Conservation (phyloP, 2,329 filamentous ascomycete species). For the Fusarium zealandicum region DNA sequence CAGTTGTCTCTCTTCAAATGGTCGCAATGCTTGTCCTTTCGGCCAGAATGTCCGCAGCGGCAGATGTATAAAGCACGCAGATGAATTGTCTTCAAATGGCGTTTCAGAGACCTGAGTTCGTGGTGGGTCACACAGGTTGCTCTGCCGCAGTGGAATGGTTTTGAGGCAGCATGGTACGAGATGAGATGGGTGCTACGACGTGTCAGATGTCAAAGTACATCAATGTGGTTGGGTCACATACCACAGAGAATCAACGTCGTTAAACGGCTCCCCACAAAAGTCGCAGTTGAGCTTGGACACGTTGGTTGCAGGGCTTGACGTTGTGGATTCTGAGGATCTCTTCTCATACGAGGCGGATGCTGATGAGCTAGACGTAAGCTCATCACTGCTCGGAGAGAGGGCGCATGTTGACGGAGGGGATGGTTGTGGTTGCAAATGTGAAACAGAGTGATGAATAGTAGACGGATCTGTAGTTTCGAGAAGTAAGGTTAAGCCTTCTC, state of each 20-base stretch:
- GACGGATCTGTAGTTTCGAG: not conserved
- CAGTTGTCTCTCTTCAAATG: not conserved
- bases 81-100: not conserved
- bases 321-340: rapidly evolving
- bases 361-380: not conserved
- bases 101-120: not conserved
- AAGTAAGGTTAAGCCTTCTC: not conserved
- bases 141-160: not conserved
- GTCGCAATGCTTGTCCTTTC: not conserved
- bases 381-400: not conserved
- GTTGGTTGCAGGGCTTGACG: not conserved
- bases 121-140: not conserved
- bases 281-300: not conserved
- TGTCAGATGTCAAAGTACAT: rapidly evolving
- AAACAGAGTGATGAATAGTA: rapidly evolving
- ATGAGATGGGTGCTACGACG: not conserved
- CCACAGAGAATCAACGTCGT: not conserved
- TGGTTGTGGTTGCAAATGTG: not conserved
- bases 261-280: not conserved
- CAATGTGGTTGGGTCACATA: not conserved
- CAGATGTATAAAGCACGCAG: not conserved
- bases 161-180: not conserved
- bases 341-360: rapidly evolving
- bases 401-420: not conserved
- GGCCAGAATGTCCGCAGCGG: not conserved